Percentiles rank a stretch among this genome's conserved stretches.
phyloP scores from a whole-genome alignment of 345 rosid genomes.

The Rubroshorea leprosula region DNA sequence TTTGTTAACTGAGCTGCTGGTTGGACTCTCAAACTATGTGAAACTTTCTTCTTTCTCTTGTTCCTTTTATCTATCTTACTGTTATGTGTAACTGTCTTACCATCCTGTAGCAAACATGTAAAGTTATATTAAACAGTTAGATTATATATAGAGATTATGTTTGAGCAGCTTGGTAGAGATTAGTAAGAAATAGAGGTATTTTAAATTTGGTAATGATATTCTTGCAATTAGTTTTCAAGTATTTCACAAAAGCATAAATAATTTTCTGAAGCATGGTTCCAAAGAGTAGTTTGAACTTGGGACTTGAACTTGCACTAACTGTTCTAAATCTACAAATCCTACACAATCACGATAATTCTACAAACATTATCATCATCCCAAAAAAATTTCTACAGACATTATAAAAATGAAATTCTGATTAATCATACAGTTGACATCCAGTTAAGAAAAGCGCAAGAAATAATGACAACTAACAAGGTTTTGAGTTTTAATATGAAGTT shows the following conservation, averaged over 20 bases:
- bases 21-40: constrained; percentile 39
- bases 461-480: background rate
- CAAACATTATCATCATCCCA: too few relatives aligned
- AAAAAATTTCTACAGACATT: too few relatives aligned
- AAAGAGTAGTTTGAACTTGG: too few relatives aligned
- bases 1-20: constrained; percentile 9
- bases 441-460: background rate
- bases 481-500: background rate
- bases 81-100: constrained; percentile 22
- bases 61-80: constrained; percentile 23
- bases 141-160: background rate
- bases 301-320: too few relatives aligned
- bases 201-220: too few relatives aligned
- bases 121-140: too few relatives aligned
- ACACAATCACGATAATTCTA: background rate
- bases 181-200: too few relatives aligned
- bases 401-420: too few relatives aligned
- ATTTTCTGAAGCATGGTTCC: too few relatives aligned
- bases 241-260: too few relatives aligned
- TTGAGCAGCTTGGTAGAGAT: background rate
- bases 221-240: too few relatives aligned
- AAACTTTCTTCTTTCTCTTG: constrained; percentile 30
- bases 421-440: background rate
- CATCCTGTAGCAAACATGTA: constrained; percentile 28
- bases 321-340: background rate